Percentiles rank a stretch among this genome's conserved stretches.
Evolutionary conservation across 148 eudicot genomes (phyloP).

Genomic region (Chenopodium berlandieri): DNA sequence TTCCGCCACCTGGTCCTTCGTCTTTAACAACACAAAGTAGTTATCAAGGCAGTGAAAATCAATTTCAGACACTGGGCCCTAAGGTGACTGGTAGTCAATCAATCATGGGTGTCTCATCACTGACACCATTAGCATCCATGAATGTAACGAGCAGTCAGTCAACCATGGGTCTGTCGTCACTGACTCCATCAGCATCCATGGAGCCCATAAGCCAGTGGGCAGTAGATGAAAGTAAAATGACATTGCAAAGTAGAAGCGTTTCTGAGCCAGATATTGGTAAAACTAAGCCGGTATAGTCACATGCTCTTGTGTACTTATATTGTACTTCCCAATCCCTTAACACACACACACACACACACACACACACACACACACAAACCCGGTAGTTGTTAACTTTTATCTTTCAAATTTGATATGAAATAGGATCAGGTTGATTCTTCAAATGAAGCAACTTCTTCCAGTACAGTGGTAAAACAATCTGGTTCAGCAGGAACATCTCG

Average conservation of each 20-base stretch:
- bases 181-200: conserved; percentile 72
- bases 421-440: conserved; percentile 53
- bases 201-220: conserved; percentile 76
- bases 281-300: conserved; percentile 52
- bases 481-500: conserved; percentile 48
- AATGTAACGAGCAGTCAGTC: conserved; percentile 51
- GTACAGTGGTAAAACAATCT: conserved; percentile 53
- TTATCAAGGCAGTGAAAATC: conserved; percentile 43
- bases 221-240: conserved; percentile 51
- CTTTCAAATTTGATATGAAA: conserved; percentile 12
- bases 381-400: too few relatives aligned
- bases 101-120: conserved; percentile 70
- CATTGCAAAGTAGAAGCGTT: conserved; percentile 70
- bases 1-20: conserved; percentile 77
- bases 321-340: too few relatives aligned
- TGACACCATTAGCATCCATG: conserved; percentile 68
- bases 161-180: conserved; percentile 70
- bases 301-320: too few relatives aligned
- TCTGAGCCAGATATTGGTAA: conserved; percentile 91
- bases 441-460: conserved; percentile 51
- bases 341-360: too few relatives aligned
- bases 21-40: conserved; percentile 41
- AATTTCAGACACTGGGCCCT: conserved; percentile 42
- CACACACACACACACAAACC: too few relatives aligned
- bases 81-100: conserved; percentile 74